Evolutionary conservation across 2,329 filamentous ascomycete genomes (phyloP).

Genomic region (Pseudogymnoascus sp.): DNA sequence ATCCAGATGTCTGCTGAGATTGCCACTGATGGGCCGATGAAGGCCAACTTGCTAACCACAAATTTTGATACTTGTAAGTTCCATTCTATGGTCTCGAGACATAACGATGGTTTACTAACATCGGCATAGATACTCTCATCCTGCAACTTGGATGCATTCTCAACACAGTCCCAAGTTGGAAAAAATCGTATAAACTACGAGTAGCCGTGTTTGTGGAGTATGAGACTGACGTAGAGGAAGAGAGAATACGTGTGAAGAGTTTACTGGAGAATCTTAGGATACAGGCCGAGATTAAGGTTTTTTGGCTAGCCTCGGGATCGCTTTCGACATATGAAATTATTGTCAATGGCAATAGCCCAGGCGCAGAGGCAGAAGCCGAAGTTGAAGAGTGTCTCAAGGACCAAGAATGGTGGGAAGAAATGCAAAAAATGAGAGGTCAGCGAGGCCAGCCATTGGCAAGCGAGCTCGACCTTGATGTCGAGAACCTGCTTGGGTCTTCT

Average conservation of each 20-base stretch:
- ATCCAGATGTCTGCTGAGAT: constrained; percentile 90
- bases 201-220: constrained; percentile 88
- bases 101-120: neutral
- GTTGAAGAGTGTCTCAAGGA: constrained; percentile 60
- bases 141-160: constrained; percentile 80
- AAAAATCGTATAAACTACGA: constrained; percentile 61
- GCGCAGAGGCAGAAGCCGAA: constrained; percentile 47
- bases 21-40: constrained; percentile 46
- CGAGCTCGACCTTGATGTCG: constrained; percentile 38
- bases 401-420: constrained; percentile 77
- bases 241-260: constrained; percentile 61
- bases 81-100: neutral
- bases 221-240: constrained; percentile 73
- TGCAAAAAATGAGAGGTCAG: constrained; percentile 48
- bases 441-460: constrained; percentile 24
- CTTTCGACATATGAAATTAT: constrained; percentile 69
- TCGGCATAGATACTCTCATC: constrained; percentile 59
- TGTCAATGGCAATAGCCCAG: constrained; percentile 58
- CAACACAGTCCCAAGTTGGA: constrained; percentile 74
- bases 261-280: constrained; percentile 76
- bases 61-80: constrained; percentile 81
- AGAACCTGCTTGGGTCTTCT: constrained; percentile 34
- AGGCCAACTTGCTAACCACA: constrained; percentile 64
- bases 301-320: constrained; percentile 69
- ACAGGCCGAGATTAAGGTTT: constrained; percentile 69